Conservation (phyloP, 2,329 filamentous ascomycete genomes). For the Alternaria metachromatica region DNA sequence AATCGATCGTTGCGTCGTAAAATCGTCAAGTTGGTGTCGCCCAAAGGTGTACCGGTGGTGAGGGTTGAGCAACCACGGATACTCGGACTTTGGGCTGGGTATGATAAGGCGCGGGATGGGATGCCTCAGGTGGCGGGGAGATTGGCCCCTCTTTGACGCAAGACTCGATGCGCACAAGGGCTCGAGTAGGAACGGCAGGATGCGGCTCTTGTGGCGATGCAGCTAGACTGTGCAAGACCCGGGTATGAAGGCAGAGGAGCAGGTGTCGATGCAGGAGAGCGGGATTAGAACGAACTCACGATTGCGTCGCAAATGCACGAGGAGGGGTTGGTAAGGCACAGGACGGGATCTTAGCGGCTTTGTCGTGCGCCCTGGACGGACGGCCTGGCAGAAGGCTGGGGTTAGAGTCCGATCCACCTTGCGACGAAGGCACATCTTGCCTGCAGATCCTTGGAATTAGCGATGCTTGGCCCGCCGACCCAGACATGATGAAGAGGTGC, state of each 20-base stretch:
- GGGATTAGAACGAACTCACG: constrained; percentile 34
- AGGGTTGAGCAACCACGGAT: constrained; percentile 34
- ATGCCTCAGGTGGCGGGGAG: constrained; percentile 30
- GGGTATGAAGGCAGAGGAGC: constrained; percentile 25
- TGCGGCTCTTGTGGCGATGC: constrained; percentile 32
- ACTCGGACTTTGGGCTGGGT: constrained; percentile 36
- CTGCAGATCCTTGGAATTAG: constrained; percentile 23
- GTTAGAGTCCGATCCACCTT: constrained; percentile 39
- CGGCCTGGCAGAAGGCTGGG: constrained; percentile 36
- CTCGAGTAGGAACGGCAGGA: constrained; percentile 35
- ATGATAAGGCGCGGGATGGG: constrained; percentile 32
- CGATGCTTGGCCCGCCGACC: constrained; percentile 14
- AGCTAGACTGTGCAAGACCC: constrained; percentile 30
- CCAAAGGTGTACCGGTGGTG: constrained; percentile 21
- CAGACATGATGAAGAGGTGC: constrained; percentile 7
- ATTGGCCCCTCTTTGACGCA: constrained; percentile 28
- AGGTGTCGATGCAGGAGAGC: constrained; percentile 28
- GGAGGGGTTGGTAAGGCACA: constrained; percentile 34
- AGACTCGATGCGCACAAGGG: constrained; percentile 35
- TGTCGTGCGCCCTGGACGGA: constrained; percentile 32
- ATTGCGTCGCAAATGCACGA: constrained; percentile 40
- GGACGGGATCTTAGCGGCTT: constrained; percentile 34
- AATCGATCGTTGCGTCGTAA: constrained; percentile 22
- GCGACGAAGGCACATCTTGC: constrained; percentile 20
- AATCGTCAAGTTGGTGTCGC: constrained; percentile 19